Base-by-base conservation (phyloP, 805 yeast species). In the Schizosaccharomyces octosporus region DNA sequence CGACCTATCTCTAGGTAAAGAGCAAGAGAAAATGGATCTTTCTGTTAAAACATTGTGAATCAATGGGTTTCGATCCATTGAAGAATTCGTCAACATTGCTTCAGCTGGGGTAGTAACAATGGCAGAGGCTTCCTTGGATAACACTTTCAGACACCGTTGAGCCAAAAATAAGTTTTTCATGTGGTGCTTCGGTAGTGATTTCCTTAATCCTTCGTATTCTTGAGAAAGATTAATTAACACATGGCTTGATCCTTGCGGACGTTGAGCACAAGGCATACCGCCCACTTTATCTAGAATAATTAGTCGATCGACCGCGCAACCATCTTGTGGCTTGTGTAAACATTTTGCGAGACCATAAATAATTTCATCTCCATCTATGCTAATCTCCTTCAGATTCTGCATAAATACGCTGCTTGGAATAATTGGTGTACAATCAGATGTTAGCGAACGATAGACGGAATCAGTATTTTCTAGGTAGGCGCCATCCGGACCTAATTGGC, bases 1-100 rank as follows among this genome's bases (percentile, higher is more conserved):
- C 2, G 84, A 78, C 54, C 78, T 74, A 62, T 74, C 73, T 58
- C 78, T 71, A 0, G 98, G 97, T 54, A 93, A 74, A 0, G 97
- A 89, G 0, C 96, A 87, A 1, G 96, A 87, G 24, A 90, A 82
- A 9, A 87, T 77, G 0, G 97, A 87, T 61, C 97, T 75, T 69
- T 93, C 97, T 0, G 99, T 93, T 48, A 93, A 75, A 17, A 93
- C 78, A 69, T 93, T 93, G 71, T 89, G 87, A 17, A 93, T 81
- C 54, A 93, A 78, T 1, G 99, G 98, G 69, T 93, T 93, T 13
- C 70, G 70, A 4, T 71, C 63, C 19, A 68, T 67, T 48, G 63
- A 24, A 48, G 65, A 64, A 15, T 67, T 66, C 45, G 63, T 64
- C 11, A 67, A 70, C 1, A 85, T 81, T 32, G 95, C 90, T 27